phyloP scores from a whole-genome alignment of 495 filamentous ascomycete species.

The Annulohypoxylon nitens region DNA sequence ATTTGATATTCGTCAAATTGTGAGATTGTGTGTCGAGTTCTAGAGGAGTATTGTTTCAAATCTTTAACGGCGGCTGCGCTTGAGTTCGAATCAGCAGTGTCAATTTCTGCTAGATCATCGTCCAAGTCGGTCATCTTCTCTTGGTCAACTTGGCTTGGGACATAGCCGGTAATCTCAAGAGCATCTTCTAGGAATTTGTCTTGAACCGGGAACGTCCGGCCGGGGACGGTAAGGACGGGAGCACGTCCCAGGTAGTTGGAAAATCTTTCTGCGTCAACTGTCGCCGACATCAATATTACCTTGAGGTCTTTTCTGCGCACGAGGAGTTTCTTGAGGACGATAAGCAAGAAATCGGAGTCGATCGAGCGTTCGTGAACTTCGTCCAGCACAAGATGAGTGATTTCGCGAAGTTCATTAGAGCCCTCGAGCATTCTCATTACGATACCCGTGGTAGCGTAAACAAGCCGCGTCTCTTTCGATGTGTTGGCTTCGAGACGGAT shows the following conservation, averaged over 20 bases:
- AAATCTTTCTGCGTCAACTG: slow-evolving; percentile 90
- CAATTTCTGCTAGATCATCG: slow-evolving; percentile 67
- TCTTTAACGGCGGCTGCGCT: slow-evolving; percentile 63
- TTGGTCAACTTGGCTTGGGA: slow-evolving; percentile 64
- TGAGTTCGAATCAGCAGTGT: slow-evolving; percentile 58
- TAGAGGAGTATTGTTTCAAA: slow-evolving; percentile 77
- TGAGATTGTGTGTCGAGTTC: slow-evolving; percentile 77
- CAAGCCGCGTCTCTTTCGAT: slow-evolving; percentile 80
- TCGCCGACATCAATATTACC: slow-evolving; percentile 96
- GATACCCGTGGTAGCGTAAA: slow-evolving; percentile 91
- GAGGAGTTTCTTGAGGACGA: slow-evolving; percentile 87
- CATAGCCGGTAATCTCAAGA: slow-evolving; percentile 81
- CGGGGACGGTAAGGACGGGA: slow-evolving; percentile 88
- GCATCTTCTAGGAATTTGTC: slow-evolving; percentile 93
- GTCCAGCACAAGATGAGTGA: slow-evolving; percentile 93
- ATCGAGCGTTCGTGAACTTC: slow-evolving; percentile 96
- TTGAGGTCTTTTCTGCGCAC: slow-evolving; percentile 75
- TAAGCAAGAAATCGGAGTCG: slow-evolving; percentile 93
- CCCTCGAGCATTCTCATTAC: slow-evolving; percentile 97
- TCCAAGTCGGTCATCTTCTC: slow-evolving; percentile 66
- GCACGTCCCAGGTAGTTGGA: slow-evolving; percentile 87
- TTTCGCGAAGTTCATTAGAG: slow-evolving; percentile 83
- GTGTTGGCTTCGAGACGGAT: slow-evolving; percentile 91
- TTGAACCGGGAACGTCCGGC: slow-evolving; percentile 91
- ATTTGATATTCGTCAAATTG: slow-evolving; percentile 89